Evolutionary conservation across 352 stramenopile species (phyloP), one percentile per base, ranked within the genome.

Genomic region (Phytophthora chlamydospora): DNA sequence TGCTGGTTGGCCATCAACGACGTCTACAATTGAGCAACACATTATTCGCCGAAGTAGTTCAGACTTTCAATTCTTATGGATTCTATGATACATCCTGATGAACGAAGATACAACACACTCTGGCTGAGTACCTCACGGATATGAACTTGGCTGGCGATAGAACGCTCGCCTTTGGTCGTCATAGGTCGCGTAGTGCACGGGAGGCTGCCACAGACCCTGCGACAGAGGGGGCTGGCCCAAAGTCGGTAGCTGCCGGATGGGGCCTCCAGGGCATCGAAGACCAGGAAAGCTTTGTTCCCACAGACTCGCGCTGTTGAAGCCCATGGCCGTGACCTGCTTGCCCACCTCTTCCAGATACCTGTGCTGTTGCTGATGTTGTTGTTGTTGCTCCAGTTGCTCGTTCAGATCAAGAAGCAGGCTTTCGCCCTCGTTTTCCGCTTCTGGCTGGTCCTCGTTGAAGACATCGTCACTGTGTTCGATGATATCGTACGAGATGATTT

Each of bases 281-380:
- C 33, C 43, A 0, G 58, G 52, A 14, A 71, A 63, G 9, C 58
- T 55, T 17, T 62, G 56, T 38, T 76, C 48, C 75, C 75, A 85
- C 33, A 82, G 62, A 53, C 60, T 77, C 19, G 52, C 41, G 42
- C 45, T 58, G 33, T 66, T 45, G 44, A 62, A 70, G 14, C 62
- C 62, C 62, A 70, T 66, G 6, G 42, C 57, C 34, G 54, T 49
- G 45, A 70, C 62, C 50, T 70, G 62, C 6, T 27, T 56, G 8
- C 34, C 62, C 42, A 66, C 54, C 2, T 61, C 14, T 7, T 34
- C 35, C 55, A 66, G 55, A 8, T 43, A 38, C 39, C 53, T 61
- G 12, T 43, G 42, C 39, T 61, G 51, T 41, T 68, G 43, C 33
- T 46, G 44, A 16, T 61, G 17, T 14, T 46, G 58, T 31, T 52